Conservation (phyloP, 768 basidiomycete genomes). For the Cyclocybe cylindracea region DNA sequence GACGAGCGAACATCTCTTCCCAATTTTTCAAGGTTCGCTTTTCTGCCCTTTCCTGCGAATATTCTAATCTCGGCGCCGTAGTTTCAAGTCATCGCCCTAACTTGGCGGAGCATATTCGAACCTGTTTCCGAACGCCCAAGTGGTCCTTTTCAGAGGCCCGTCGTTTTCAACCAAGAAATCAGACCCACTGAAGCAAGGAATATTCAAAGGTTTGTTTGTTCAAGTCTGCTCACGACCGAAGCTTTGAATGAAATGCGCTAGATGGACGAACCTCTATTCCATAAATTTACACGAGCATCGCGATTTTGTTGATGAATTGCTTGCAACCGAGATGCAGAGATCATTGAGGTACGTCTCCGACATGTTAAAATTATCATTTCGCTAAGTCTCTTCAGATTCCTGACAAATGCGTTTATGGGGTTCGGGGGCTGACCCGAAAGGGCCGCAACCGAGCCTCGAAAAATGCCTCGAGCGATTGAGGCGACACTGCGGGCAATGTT, state of each 20-base stretch:
- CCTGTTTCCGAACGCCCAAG: slow-evolving; percentile 62
- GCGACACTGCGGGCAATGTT: too few relatives aligned
- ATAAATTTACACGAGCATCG: slow-evolving; percentile 74
- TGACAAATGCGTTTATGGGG: slow-evolving; percentile 85
- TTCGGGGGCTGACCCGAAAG: slow-evolving; percentile 59
- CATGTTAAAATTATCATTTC: neutral
- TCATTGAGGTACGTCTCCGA: slow-evolving; percentile 58
- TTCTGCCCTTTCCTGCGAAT: neutral
- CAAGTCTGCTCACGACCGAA: neutral
- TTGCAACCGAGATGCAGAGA: slow-evolving; percentile 64
- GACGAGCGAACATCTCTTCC: slow-evolving; percentile 77
- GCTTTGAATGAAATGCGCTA: slow-evolving; percentile 19
- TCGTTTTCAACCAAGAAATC: slow-evolving; percentile 59
- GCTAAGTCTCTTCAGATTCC: slow-evolving; percentile 50
- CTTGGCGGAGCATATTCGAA: slow-evolving; percentile 70
- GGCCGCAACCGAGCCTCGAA: slow-evolving; percentile 77
- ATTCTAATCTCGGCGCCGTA: slow-evolving; percentile 22
- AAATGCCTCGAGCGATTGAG: slow-evolving; percentile 33
- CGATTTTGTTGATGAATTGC: slow-evolving; percentile 56
- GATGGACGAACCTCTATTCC: slow-evolving; percentile 68
- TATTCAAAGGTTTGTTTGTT: slow-evolving; percentile 47
- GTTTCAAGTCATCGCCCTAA: slow-evolving; percentile 63
- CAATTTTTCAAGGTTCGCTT: slow-evolving; percentile 70
- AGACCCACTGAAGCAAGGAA: slow-evolving; percentile 65
- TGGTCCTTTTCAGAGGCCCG: slow-evolving; percentile 66